Evolutionary conservation across 225 moss, liverwort and hornwort species (phyloP), one percentile per base, ranked within the genome.

Genomic region (Asterella californica): DNA sequence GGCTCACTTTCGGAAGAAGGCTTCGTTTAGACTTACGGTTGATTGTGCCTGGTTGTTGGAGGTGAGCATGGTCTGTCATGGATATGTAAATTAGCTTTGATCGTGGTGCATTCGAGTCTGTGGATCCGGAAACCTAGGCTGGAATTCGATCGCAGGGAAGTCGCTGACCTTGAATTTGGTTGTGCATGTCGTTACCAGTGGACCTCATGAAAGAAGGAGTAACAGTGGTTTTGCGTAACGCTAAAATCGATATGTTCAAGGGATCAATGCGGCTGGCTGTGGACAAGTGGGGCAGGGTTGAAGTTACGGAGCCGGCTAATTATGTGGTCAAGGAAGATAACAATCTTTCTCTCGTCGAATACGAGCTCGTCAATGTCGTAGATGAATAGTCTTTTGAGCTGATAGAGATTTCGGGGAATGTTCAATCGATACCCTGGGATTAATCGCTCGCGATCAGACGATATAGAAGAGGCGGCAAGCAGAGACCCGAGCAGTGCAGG

Each of bases 211-310:
- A 92, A 86, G 97, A 94, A 77, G 97, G 95, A 11, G 91, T 95
- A 0, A 93, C 93, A 1, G 93, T 99, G 54, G 91, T 93, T 76
- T 76, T 99, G 70, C 94, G 97, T 72, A 99, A 99, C 75, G 97
- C 95, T 0, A 99, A 99, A 88, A 99, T 99, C 48, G 97, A 99
- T 83, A 99, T 99, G 97, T 99, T 99, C 80, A 99, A 99, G 86
- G 97, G 97, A 37, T 99, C 95, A 65, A 99, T 99, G 97, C 93
- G 97, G 50, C 84, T 99, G 91, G 97, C 97, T 9, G 95, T 99
- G 80, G 97, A 99, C 48, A 99, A 99, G 25, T 99, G 97, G 97
- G 97, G 97, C 10, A 88, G 95, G 88, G 97, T 99, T 80, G 95
- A 99, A 85, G 89, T 94, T 0, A 87, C 92, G 19, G 97, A 99